phyloP scores from a whole-genome alignment of 495 filamentous ascomycete genomes.

The Aspergillus bridgeri region DNA sequence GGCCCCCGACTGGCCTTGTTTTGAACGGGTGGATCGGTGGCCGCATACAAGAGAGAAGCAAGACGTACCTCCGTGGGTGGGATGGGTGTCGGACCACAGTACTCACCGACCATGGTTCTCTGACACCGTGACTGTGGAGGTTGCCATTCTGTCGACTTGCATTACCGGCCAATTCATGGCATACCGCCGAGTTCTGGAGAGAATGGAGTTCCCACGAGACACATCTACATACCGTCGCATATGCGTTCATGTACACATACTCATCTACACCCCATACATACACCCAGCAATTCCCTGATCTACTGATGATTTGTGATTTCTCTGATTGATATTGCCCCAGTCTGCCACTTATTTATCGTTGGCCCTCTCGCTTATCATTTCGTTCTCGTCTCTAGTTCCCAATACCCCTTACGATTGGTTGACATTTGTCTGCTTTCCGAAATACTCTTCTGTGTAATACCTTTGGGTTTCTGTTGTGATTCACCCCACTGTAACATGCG shows the following conservation, averaged over 20 bases:
- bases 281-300: conserved; percentile 4
- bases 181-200: neutral
- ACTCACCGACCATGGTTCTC: neutral
- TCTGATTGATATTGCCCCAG: conserved; percentile 5
- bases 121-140: neutral
- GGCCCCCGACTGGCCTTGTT: neutral
- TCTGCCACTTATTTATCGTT: conserved; percentile 6
- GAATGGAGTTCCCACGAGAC: neutral
- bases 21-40: neutral
- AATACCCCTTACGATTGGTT: conserved; percentile 38
- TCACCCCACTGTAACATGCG: neutral
- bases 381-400: conserved; percentile 10
- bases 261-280: conserved; percentile 15
- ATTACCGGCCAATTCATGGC: neutral
- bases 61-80: neutral
- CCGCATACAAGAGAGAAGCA: neutral
- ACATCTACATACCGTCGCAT: conserved; percentile 11
- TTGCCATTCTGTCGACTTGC: neutral
- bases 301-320: neutral
- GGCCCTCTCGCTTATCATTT: conserved; percentile 4
- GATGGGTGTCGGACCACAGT: neutral
- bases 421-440: conserved; percentile 25
- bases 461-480: conserved; percentile 3
- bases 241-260: conserved; percentile 20
- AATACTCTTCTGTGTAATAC: conserved; percentile 10